Conservation (phyloP, 768 basidiomycete genomes). For the Lentinula lateritia region DNA sequence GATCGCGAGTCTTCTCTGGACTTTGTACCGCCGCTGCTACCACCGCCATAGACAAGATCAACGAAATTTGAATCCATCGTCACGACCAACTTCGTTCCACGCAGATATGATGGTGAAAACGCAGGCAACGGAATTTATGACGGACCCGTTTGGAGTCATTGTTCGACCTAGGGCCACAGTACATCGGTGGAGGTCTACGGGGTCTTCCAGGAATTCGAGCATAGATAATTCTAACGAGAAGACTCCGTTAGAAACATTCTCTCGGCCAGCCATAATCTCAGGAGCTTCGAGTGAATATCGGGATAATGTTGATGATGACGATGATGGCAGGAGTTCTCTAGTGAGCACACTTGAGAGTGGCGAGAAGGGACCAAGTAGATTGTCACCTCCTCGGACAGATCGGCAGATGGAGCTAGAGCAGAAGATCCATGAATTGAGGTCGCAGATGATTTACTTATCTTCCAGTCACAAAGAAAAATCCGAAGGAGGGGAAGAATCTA, state of each 20-base stretch:
- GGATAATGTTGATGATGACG: neutral
- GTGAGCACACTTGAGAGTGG: neutral
- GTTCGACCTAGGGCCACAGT: neutral
- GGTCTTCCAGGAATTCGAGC: neutral
- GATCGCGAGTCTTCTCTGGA: neutral
- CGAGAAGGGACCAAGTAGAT: neutral
- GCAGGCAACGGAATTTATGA: neutral
- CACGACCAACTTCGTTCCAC: neutral
- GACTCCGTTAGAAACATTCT: neutral
- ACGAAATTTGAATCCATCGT: neutral
- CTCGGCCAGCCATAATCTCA: neutral
- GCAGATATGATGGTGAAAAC: constrained; percentile 4
- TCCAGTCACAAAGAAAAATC: neutral
- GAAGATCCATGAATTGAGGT: constrained; percentile 2
- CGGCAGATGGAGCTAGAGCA: constrained; percentile 5
- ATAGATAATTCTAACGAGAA: neutral
- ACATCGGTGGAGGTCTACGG: neutral
- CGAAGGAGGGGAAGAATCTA: too few species aligned
- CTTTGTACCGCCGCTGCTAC: neutral
- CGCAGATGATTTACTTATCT: neutral
- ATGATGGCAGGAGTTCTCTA: neutral
- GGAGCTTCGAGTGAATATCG: neutral
- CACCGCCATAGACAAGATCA: neutral
- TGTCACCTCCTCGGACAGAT: constrained; percentile 2
- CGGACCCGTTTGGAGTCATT: neutral